phyloP scores from a whole-genome alignment of 805 yeast species.

The Saturnispora besseyi region DNA sequence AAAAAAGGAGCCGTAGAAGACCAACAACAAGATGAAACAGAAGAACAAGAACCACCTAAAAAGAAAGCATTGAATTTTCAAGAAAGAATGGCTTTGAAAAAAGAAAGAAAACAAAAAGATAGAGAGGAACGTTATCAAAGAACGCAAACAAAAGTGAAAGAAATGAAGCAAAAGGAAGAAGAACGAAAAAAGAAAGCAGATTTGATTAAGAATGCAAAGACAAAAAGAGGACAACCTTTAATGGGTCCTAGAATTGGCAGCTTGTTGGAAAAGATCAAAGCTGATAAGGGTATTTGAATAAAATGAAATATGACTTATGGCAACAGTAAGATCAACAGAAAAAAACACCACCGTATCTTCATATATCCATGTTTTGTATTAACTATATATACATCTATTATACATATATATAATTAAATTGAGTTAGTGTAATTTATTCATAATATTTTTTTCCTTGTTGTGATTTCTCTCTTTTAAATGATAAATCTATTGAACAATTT shows the following conservation, averaged over 20 bases:
- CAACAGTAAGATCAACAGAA: neutral
- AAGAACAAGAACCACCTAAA: conserved; percentile 25
- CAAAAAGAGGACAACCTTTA: conserved; percentile 74
- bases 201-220: conserved; percentile 39
- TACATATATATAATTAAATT: neutral
- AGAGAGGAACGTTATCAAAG: conserved; percentile 34
- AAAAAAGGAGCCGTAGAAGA: conserved; percentile 10
- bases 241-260: conserved; percentile 85
- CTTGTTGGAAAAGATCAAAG: conserved; percentile 65
- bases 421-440: neutral
- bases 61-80: conserved; percentile 31
- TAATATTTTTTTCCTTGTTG: too few relatives aligned
- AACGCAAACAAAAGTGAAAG: conserved; percentile 25
- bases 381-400: neutral
- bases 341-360: neutral
- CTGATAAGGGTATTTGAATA: conserved; percentile 9
- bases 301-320: neutral
- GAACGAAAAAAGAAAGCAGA: conserved; percentile 36
- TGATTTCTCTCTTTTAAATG: neutral
- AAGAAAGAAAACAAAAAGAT: conserved; percentile 37
- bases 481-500: conserved; percentile 2
- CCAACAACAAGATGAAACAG: neutral
- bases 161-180: conserved; percentile 33
- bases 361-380: too few relatives aligned
- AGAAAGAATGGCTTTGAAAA: conserved; percentile 38